Conservation (phyloP, 2,329 filamentous ascomycete genomes). For the Camillea tinctor region DNA sequence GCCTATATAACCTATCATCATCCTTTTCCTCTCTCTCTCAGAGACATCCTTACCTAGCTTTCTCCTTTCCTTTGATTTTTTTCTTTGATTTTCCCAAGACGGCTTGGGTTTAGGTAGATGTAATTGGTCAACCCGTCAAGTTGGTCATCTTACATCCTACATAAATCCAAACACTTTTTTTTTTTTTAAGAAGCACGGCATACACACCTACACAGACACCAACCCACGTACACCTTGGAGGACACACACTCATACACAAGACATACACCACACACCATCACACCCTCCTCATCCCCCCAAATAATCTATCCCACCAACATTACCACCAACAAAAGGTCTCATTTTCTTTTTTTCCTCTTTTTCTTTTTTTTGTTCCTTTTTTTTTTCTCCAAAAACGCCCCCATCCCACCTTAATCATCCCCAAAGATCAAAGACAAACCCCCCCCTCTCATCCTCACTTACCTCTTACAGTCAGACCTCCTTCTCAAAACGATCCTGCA, state of each 20-base stretch:
- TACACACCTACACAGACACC: background rate
- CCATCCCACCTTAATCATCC: conserved; percentile 1
- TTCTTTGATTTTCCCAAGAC: conserved; percentile 10
- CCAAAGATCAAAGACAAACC: background rate
- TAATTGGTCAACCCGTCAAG: background rate
- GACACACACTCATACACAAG: background rate
- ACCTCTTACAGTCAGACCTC: background rate
- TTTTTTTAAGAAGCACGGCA: background rate
- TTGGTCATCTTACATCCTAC: background rate
- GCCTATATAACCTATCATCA: too few species aligned
- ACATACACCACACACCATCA: background rate
- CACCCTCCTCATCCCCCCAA: background rate
- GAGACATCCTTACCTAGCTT: conserved; percentile 13
- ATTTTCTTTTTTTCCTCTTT: background rate
- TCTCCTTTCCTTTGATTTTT: conserved; percentile 13
- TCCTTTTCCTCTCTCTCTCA: too few species aligned
- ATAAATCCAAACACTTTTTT: background rate
- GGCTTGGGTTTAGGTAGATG: background rate
- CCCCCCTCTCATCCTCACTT: background rate
- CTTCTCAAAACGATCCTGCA: conserved; percentile 10
- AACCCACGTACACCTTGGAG: background rate
- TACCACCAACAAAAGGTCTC: background rate
- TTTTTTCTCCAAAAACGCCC: background rate
- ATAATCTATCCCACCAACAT: background rate
- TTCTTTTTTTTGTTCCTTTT: background rate